A percentile compares a stretch with the other conserved stretches of the same genome.
Evolutionary conservation across 768 basidiomycete genomes (phyloP).

Genomic region (Pleurotus pulmonarius): DNA sequence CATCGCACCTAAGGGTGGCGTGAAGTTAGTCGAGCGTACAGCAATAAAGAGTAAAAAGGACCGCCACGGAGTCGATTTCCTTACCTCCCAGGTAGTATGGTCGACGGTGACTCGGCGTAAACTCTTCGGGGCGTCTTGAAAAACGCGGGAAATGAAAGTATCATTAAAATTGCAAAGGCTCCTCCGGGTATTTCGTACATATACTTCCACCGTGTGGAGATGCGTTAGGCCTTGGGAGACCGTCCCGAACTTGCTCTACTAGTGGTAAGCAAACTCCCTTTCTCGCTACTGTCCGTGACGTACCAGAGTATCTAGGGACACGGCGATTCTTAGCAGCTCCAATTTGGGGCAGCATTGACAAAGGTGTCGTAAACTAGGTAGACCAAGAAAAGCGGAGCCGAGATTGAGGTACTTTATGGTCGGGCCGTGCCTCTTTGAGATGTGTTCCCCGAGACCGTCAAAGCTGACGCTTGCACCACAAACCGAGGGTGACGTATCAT

Average conservation of each 20-base stretch:
- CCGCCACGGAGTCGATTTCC: neutral
- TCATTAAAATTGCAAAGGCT: neutral
- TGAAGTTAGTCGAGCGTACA: neutral
- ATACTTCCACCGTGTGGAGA: neutral
- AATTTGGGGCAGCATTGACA: constrained; percentile 15
- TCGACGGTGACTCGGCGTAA: neutral
- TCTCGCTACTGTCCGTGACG: neutral
- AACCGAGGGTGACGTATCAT: neutral
- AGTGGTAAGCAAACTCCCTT: neutral
- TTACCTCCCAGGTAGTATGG: neutral
- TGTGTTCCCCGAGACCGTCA: constrained; percentile 30
- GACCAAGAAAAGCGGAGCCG: constrained; percentile 20
- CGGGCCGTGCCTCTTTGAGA: constrained; percentile 23
- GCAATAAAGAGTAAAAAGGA: no score
- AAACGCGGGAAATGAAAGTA: neutral
- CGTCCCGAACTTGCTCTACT: neutral
- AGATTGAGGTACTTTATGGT: constrained; percentile 27
- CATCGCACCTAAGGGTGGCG: neutral
- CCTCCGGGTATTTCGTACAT: neutral
- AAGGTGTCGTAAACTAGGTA: constrained; percentile 13
- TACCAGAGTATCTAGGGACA: neutral
- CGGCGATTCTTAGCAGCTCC: constrained; percentile 13
- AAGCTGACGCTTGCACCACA: constrained; percentile 18
- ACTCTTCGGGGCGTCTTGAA: neutral
- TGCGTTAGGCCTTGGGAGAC: neutral